Conservation (phyloP, 2,329 filamentous ascomycete species). For the Penicillium sp. region DNA sequence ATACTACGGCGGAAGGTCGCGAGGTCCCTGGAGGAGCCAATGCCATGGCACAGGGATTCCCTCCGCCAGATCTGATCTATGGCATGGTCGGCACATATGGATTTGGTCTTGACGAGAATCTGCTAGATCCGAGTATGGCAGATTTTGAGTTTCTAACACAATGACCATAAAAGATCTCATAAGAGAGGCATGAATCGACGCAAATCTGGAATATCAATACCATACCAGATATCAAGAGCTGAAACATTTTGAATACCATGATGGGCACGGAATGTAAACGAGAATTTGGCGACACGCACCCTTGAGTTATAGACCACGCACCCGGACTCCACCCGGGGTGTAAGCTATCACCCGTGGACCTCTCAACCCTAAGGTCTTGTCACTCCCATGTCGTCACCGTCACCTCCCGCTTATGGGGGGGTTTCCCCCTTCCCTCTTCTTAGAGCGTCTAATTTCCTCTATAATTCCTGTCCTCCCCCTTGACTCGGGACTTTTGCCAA, state of each 20-base stretch:
- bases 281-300: slow-evolving; percentile 16
- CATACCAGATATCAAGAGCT: not conserved
- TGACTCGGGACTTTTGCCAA: slow-evolving; percentile 13
- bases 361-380: slow-evolving; percentile 8
- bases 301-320: slow-evolving; percentile 11
- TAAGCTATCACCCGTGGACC: slow-evolving; percentile 14
- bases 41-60: slow-evolving; percentile 43
- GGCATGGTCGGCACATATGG: slow-evolving; percentile 46
- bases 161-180: slow-evolving; percentile 11
- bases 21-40: slow-evolving; percentile 42
- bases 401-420: slow-evolving; percentile 18
- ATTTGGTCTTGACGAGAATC: slow-evolving; percentile 42
- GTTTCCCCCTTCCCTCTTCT: slow-evolving; percentile 8
- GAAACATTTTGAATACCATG: not conserved
- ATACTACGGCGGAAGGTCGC: slow-evolving; percentile 17
- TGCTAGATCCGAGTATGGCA: slow-evolving; percentile 43
- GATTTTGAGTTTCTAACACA: slow-evolving; percentile 42
- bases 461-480: slow-evolving; percentile 21
- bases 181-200: not conserved
- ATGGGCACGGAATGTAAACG: slow-evolving; percentile 16
- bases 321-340: slow-evolving; percentile 12
- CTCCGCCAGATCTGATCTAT: slow-evolving; percentile 42
- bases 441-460: slow-evolving; percentile 12
- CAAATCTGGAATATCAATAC: not conserved
- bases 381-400: slow-evolving; percentile 24